Conservation (phyloP, 805 yeast species). For the Zygotorulaspora danielsina region DNA sequence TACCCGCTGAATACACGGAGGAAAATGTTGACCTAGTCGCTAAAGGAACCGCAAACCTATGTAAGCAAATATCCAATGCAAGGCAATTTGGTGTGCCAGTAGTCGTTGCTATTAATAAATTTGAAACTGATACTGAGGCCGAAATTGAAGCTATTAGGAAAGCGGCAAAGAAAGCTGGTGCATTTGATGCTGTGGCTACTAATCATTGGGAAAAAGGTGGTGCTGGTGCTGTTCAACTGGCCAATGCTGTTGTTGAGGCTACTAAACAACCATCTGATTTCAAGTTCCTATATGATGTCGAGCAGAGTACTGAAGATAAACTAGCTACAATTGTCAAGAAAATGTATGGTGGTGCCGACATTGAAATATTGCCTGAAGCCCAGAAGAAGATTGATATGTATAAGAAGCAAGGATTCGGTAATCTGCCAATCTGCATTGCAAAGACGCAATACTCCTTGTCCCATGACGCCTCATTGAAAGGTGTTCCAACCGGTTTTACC, state of each 20-base stretch:
- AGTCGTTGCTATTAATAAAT: slow-evolving; percentile 88
- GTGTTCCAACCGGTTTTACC: slow-evolving; percentile 90
- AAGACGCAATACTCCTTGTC: slow-evolving; percentile 96
- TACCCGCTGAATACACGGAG: slow-evolving; percentile 74
- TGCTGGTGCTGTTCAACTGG: slow-evolving; percentile 77
- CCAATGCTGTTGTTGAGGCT: slow-evolving; percentile 76
- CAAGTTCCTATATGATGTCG: slow-evolving; percentile 64
- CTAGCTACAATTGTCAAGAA: slow-evolving; percentile 71
- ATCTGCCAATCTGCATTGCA: slow-evolving; percentile 93
- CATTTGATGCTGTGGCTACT: slow-evolving; percentile 81
- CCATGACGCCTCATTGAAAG: slow-evolving; percentile 88
- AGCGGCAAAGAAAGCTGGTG: slow-evolving; percentile 88
- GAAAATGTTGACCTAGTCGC: slow-evolving; percentile 77
- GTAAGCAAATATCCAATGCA: slow-evolving; percentile 85
- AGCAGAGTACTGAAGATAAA: slow-evolving; percentile 74
- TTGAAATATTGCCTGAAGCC: slow-evolving; percentile 81
- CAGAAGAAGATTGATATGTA: slow-evolving; percentile 74
- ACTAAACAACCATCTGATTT: slow-evolving; percentile 48
- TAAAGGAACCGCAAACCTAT: slow-evolving; percentile 80
- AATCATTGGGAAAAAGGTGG: slow-evolving; percentile 98
- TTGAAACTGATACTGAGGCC: slow-evolving; percentile 73
- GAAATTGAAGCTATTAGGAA: slow-evolving; percentile 77
- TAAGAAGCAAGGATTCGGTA: slow-evolving; percentile 81
- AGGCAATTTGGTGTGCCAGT: slow-evolving; percentile 84
- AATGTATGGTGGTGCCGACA: slow-evolving; percentile 89